A percentile compares a stretch with the other conserved stretches of the same genome.
These are phyloP conservation scores for Gremmenia infestans DNA, from an alignment of 2,329 filamentous ascomycete genomes.

Conservation along the genomic window DNA sequence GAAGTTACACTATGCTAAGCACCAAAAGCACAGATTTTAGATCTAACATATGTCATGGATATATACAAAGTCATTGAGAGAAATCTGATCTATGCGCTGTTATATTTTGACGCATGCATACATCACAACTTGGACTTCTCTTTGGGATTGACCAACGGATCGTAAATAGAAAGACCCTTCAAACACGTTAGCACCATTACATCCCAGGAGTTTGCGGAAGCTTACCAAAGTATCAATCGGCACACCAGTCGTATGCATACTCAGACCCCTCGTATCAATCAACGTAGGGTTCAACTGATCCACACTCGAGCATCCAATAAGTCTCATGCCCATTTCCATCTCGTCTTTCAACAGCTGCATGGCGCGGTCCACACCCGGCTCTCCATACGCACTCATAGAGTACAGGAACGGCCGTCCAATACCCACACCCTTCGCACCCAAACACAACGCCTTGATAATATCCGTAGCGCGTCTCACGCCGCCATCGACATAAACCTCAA, in stretches of 20 bases:
- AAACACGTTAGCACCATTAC: slow-evolving; percentile 3
- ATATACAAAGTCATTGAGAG: background rate
- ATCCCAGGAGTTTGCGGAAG: background rate
- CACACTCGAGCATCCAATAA: slow-evolving; percentile 74
- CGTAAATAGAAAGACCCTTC: slow-evolving; percentile 32
- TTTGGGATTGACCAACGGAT: slow-evolving; percentile 43
- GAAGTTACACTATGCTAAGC: too few species aligned
- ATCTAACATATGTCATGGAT: background rate
- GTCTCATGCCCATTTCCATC: slow-evolving; percentile 98
- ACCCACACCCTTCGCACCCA: slow-evolving; percentile 87
- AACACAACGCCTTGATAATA: slow-evolving; percentile 89
- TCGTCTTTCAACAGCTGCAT: slow-evolving; percentile 94
- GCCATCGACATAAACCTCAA: slow-evolving; percentile 89
- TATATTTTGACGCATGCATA: background rate
- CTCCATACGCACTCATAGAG: slow-evolving; percentile 89
- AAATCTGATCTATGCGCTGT: background rate
- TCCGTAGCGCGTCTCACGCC: slow-evolving; percentile 87
- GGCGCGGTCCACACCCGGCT: slow-evolving; percentile 80
- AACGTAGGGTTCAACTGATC: slow-evolving; percentile 75
- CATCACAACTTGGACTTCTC: slow-evolving; percentile 43
- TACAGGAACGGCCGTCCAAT: slow-evolving; percentile 94
- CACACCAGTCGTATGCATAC: slow-evolving; percentile 51
- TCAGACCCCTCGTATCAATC: slow-evolving; percentile 70
- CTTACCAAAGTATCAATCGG: slow-evolving; percentile 54
- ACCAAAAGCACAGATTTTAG: too few species aligned